Evolutionary conservation across 78 protist species (phyloP), one percentile per base, ranked within the genome.

Genomic region (Dictyostelium citrinum): DNA sequence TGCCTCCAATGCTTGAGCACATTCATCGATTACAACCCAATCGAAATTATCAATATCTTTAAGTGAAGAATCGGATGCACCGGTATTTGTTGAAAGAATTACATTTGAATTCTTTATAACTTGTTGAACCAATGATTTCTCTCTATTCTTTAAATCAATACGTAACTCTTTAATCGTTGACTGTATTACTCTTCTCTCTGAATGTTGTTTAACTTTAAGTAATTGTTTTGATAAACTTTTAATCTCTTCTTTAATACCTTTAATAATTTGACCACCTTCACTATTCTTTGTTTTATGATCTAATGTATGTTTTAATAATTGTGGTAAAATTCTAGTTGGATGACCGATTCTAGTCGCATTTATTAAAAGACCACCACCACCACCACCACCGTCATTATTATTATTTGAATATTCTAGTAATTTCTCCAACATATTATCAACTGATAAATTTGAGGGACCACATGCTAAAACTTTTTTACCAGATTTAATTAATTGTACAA

Each of bases 391-490:
- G 2, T 29, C 37, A 37, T n/a, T 10, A 17, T 7, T 3, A 17
- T 45, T 90, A 5, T 20, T 22, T n/a, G 24, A 7, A 80, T 67
- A 82, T 5, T 70, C 74, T 11, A 82, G 37, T n/a, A 94, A 51
- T 61, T 61, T 35, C 46, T 90, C 96, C 29, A 82, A 81, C 24
- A 96, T 78, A 74, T 91, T 91, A 43, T 91, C 97, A 6, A 97
- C 97, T 12, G 98, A 95, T 9, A 97, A 31, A 67, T 97, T 97
- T 2, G 98, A 96, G 2, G 98, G 96, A 14, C 97, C 98, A 29
- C 95, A 97, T 16, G 93, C 97, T 41, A 97, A 61, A 7, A 97
- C 97, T 14, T 81, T 64, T 58, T 93, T 79, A 70, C 96, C 97
- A 17, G 90, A 16, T 4, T 45, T 76, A 2, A 74, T 86, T 9